A percentile compares a stretch with the other conserved stretches of the same genome.
These are phyloP conservation scores for Diplodia corticola DNA, from an alignment of 2,329 filamentous ascomycete species.

Conservation along the genomic window DNA sequence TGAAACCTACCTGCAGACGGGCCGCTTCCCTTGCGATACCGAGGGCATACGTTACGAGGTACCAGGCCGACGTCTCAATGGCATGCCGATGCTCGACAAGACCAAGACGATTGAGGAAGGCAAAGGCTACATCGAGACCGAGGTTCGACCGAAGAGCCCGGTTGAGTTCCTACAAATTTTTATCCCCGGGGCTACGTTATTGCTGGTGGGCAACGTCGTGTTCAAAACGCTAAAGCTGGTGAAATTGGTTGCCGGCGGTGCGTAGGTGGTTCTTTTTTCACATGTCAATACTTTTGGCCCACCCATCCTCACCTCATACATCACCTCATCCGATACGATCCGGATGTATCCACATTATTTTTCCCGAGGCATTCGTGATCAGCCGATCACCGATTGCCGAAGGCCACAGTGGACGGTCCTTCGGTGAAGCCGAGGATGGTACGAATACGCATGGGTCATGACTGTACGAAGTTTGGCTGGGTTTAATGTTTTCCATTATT, in stretches of 20 bases:
- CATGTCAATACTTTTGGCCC: not conserved
- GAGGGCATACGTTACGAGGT: conserved; percentile 12
- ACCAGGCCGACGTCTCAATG: not conserved
- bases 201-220: conserved; percentile 17
- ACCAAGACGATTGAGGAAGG: not conserved
- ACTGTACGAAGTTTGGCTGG: not conserved
- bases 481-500: not conserved
- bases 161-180: conserved; percentile 49
- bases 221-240: conserved; percentile 5
- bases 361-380: not conserved
- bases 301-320: not conserved
- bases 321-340: conserved; percentile 3
- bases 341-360: not conserved
- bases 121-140: conserved; percentile 48
- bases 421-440: not conserved
- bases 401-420: not conserved
- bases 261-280: conserved; percentile 10
- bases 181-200: conserved; percentile 24
- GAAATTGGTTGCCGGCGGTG: not conserved
- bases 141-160: conserved; percentile 43
- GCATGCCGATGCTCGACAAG: conserved; percentile 12
- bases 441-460: not conserved
- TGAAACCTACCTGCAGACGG: conserved; percentile 71
- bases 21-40: conserved; percentile 74
- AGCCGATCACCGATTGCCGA: not conserved